A percentile compares a stretch with the other conserved stretches of the same genome.
Conservation (phyloP, 768 basidiomycete species). For the Sarcodon aspratus region DNA sequence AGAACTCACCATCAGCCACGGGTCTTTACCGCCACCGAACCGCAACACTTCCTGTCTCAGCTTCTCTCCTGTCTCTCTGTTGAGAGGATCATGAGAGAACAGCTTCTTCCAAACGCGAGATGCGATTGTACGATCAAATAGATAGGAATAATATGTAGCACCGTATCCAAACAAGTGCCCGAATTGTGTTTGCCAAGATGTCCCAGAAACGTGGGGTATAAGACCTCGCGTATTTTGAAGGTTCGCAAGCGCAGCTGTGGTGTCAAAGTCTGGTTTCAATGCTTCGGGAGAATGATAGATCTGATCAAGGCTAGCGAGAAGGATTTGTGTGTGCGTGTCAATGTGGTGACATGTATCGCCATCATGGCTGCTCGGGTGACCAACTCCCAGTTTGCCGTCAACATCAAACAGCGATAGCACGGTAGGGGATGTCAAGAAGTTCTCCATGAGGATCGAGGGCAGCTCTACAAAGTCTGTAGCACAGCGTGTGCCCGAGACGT, state of each 20-base stretch:
- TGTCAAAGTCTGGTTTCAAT: constrained; percentile 50
- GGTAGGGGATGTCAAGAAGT: constrained; percentile 77
- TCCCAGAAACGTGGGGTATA: constrained; percentile 74
- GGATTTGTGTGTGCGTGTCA: constrained; percentile 85
- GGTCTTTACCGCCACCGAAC: constrained; percentile 84
- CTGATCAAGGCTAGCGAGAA: constrained; percentile 85
- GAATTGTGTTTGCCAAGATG: constrained; percentile 93
- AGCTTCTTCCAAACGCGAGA: constrained; percentile 79
- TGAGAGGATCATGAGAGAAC: constrained; percentile 58
- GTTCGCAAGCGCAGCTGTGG: constrained; percentile 51
- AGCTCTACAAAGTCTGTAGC: constrained; percentile 98
- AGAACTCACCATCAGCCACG: constrained; percentile 84
- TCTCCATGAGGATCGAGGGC: constrained; percentile 98
- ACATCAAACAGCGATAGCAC: constrained; percentile 74
- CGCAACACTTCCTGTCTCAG: constrained; percentile 67
- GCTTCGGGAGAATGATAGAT: constrained; percentile 71
- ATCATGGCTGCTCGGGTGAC: constrained; percentile 52
- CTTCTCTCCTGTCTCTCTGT: constrained; percentile 66
- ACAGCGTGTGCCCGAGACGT: constrained; percentile 94
- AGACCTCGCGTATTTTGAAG: constrained; percentile 63
- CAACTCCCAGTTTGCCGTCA: constrained; percentile 31
- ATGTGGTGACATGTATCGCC: constrained; percentile 71
- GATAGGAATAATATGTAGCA: constrained; percentile 95
- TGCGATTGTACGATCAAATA: constrained; percentile 94
- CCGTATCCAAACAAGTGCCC: constrained; percentile 94